Evolutionary conservation across 345 rosid genomes (phyloP).

Genomic region (Eutrema yunnanense): DNA sequence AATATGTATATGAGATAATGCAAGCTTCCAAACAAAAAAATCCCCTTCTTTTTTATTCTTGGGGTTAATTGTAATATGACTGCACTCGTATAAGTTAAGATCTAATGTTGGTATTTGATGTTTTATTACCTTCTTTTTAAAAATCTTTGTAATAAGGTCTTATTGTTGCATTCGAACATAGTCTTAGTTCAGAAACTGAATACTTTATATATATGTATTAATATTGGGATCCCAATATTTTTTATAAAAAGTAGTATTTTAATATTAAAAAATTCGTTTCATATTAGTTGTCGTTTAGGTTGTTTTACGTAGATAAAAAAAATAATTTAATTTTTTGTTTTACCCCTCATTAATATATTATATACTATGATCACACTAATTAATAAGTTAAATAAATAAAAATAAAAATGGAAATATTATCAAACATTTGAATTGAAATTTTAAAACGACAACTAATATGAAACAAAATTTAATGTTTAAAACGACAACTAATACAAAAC

Average conservation of each 20-base stretch:
- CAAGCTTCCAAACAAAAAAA: slow-evolving; percentile 12
- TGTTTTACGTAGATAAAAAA: too few relatives aligned
- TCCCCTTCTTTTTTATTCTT: not conserved
- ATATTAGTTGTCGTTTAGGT: too few relatives aligned
- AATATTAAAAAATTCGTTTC: not conserved
- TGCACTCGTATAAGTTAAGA: not conserved
- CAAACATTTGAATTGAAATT: too few relatives aligned
- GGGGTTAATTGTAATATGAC: slow-evolving; percentile 24
- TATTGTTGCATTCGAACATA: not conserved
- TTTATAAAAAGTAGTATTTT: not conserved
- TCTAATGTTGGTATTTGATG: not conserved
- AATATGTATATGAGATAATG: slow-evolving; percentile 16
- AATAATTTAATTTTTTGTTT: too few relatives aligned
- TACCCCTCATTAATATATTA: too few relatives aligned
- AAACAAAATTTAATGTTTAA: too few relatives aligned
- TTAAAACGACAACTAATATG: too few relatives aligned
- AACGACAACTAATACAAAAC: too few relatives aligned
- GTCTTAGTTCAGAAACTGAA: not conserved
- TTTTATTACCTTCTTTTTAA: not conserved
- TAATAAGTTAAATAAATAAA: too few relatives aligned
- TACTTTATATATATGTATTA: not conserved
- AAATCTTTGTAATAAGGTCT: not conserved
- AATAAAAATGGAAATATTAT: too few relatives aligned
- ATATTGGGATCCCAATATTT: not conserved
- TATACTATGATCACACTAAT: too few relatives aligned